Conservation (phyloP, 2,329 filamentous ascomycete genomes). For the Trichoderma sp. region DNA sequence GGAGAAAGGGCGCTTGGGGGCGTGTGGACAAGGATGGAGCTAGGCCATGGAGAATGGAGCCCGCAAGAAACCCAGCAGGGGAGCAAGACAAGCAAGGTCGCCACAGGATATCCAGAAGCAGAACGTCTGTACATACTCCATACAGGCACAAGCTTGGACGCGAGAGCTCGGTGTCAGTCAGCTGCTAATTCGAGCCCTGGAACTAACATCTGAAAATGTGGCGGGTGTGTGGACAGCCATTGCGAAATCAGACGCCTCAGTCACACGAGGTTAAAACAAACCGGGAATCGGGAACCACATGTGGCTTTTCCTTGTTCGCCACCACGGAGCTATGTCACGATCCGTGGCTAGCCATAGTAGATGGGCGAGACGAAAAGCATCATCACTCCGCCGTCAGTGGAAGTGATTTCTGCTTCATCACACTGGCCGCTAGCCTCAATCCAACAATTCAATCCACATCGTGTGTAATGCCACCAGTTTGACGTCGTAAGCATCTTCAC, state of each 20-base stretch:
- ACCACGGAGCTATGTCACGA: conserved; percentile 12
- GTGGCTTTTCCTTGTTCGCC: conserved; percentile 12
- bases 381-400: conserved; percentile 1
- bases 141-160: not conserved
- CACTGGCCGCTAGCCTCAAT: conserved; percentile 7
- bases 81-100: not conserved
- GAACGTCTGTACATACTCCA: not conserved
- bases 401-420: not conserved
- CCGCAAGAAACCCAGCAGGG: conserved; percentile 6
- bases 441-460: not conserved
- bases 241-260: conserved; percentile 7
- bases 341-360: conserved; percentile 7
- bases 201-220: conserved; percentile 17
- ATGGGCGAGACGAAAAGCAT: not conserved
- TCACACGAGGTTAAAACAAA: conserved; percentile 17
- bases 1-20: conserved; percentile 10
- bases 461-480: not conserved
- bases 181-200: conserved; percentile 7
- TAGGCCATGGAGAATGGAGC: conserved; percentile 14
- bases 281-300: conserved; percentile 15
- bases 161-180: not conserved
- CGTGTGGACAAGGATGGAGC: conserved; percentile 19
- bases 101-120: not conserved
- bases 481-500: conserved; percentile 20
- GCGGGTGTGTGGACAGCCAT: conserved; percentile 7